Base-by-base conservation (phyloP, 495 filamentous ascomycete genomes). In the Penicillium manginii region DNA sequence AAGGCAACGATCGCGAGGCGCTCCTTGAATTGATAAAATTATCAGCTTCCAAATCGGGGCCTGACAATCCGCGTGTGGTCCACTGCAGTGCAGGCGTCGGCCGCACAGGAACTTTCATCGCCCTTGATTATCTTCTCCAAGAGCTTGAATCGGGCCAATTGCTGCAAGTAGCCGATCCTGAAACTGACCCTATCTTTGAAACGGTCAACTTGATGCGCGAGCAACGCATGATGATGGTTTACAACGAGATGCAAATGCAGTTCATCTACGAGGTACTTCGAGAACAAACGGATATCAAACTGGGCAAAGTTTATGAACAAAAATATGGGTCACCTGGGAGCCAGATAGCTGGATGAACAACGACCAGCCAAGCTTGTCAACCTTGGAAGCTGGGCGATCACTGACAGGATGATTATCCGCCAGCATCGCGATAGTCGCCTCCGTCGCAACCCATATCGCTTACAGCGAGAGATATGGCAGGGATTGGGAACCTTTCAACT, bases 11-110 rank as follows among this genome's bases (percentile, higher is more conserved):
- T 61, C 84, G 92, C 32, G 81, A 81, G 23, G 89, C 88, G 33
- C 86, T 99, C 42, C 81, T 97, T 19, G 82, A 89, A 29, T 75
- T 97, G 9, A 87, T 97, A 74, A 82, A 83, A 39, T 72, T 92
- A 31, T 93, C 91, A 2, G 83, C 85, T 40, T 83, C 84, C 57
- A 89, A 91, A 69, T 90, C 88, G 61, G 74, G 75, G 4, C 73
- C 72, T n/a, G 73, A 81, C 11, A 96, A 91, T 63, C 92, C 94
- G 7, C 87, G 93, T 37, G 86, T 98, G 53, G 85, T 98, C 17
- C 94, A 98, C 70, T 97, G 93, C 75, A 92, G 88, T 62, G 94
- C 96, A 21, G 94, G 96, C 33, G 96, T 99, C 11, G 94, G 96
- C 22, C 86, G 94, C 50, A 93, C 89, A 17, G 96, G 94, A 48